Base-by-base conservation (phyloP, 306 rosid genomes). In the Begonia fuchsioides region DNA sequence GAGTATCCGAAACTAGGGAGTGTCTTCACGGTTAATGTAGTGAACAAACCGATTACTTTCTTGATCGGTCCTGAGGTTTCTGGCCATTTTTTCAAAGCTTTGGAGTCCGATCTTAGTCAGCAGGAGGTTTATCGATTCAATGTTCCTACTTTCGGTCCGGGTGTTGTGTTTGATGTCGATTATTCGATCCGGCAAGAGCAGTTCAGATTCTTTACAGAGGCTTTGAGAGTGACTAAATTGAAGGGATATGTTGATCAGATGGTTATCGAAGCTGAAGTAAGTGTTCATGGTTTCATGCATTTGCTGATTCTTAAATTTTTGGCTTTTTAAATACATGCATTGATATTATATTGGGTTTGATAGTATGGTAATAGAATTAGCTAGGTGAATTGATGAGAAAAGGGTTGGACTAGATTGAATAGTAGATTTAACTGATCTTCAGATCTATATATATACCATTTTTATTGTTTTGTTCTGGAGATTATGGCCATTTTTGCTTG, bases 101-200 rank as follows among this genome's bases (percentile, higher is more conserved):
- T 87, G 0, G 97, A 84, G 68, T 49, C 83, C 43, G 95, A 90
- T 62, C 87, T 84, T 17, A 90, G 95, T 65, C 98, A 90, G 65
- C 97, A 90, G 57, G 95, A 81, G 68, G 95, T 90, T 38, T 85
- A 81, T 49, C 92, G 73, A 72, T 90, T 90, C 78, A 90, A 90
- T 68, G 95, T 90, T 32, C 94, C 97, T 0, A 90, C 95, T 52
- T 90, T 85, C 16, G 97, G 97, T 4, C 95, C 95, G 10, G 95
- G 95, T 1, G 97, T 90, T 15, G 97, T 81, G 10, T 90, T 90
- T 43, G 97, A 90, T 59, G 95, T 90, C 56, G 97, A 90, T 59
- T 90, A 90, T 52, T 74, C 94, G 0, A 63, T 90, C 5, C 55
- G 97, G 17, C 94, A 90, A 54, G 97, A 90, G 47, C 97, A 90